These are phyloP conservation scores for Echinochloa phyllopogon DNA, from an alignment of 176 grass and related monocot species.

Conservation along the genomic window DNA sequence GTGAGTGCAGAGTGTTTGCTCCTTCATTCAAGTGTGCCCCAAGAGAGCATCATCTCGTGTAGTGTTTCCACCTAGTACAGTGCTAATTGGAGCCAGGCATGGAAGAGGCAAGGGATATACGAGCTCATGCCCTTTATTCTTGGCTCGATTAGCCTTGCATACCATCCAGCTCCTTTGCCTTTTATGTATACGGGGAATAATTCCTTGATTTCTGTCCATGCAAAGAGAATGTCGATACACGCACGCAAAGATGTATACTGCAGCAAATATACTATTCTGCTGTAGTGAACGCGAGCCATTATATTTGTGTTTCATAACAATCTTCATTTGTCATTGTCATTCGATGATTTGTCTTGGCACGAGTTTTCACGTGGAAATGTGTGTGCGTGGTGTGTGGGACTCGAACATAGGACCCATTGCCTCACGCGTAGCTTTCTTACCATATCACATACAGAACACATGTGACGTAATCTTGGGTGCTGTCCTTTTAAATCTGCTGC, in stretches of 20 bases:
- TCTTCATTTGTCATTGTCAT: too few species aligned
- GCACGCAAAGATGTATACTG: conserved; percentile 33
- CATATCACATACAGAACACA: too few species aligned
- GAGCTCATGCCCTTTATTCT: conserved; percentile 21
- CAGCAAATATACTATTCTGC: neutral
- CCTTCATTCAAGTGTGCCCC: neutral
- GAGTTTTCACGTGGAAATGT: too few species aligned
- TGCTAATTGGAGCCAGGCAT: conserved; percentile 2
- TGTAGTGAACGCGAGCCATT: neutral
- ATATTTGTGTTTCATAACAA: neutral
- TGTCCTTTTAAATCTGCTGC: too few species aligned
- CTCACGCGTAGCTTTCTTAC: too few species aligned
- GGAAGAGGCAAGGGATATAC: conserved; percentile 15
- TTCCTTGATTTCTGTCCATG: conserved; percentile 13
- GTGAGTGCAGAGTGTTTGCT: neutral
- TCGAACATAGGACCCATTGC: too few species aligned
- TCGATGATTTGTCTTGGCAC: too few species aligned
- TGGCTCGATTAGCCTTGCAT: neutral
- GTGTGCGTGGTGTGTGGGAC: too few species aligned
- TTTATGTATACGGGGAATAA: conserved; percentile 19
- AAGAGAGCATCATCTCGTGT: neutral
- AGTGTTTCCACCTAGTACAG: neutral
- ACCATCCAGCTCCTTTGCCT: neutral
- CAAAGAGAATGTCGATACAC: conserved; percentile 22
- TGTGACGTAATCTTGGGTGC: too few species aligned